Percentiles rank a stretch among this genome's conserved stretches.
phyloP scores from a whole-genome alignment of 2,329 filamentous ascomycete species.

The Hymenoscyphus fructigenus region DNA sequence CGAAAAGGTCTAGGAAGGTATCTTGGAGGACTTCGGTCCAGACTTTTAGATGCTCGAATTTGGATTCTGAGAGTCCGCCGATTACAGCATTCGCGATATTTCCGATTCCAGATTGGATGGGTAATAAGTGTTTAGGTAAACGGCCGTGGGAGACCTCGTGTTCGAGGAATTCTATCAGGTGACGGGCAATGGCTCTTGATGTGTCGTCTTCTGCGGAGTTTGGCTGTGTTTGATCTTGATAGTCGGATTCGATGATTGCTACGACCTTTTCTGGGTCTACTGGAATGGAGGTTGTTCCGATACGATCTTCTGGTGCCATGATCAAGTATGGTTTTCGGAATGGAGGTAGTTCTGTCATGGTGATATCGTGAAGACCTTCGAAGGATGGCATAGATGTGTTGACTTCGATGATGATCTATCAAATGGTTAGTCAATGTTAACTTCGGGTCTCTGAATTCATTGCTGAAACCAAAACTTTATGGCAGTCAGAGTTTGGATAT shows the following conservation, averaged over 20 bases:
- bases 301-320: conserved; percentile 82
- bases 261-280: conserved; percentile 83
- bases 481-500: too few relatives aligned
- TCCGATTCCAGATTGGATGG: conserved; percentile 84
- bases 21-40: conserved; percentile 92
- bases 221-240: conserved; percentile 71
- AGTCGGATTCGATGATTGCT: conserved; percentile 81
- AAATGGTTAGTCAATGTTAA: not conserved
- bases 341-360: conserved; percentile 81
- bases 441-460: too few relatives aligned
- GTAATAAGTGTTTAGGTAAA: conserved; percentile 73
- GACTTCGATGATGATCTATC: conserved; percentile 80
- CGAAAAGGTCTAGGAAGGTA: conserved; percentile 89
- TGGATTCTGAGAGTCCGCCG: conserved; percentile 75
- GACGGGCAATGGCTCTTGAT: conserved; percentile 70
- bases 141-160: conserved; percentile 80
- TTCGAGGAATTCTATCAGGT: conserved; percentile 83
- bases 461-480: too few relatives aligned
- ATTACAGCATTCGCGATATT: conserved; percentile 94
- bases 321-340: conserved; percentile 81
- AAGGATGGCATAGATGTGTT: conserved; percentile 84
- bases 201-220: conserved; percentile 75
- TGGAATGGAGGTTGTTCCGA: conserved; percentile 79
- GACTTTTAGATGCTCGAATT: conserved; percentile 85
- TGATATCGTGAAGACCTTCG: conserved; percentile 87